Percentiles rank a stretch among this genome's conserved stretches.
phyloP scores from a whole-genome alignment of 305 asterid species.

The Fraxinus velutina region DNA sequence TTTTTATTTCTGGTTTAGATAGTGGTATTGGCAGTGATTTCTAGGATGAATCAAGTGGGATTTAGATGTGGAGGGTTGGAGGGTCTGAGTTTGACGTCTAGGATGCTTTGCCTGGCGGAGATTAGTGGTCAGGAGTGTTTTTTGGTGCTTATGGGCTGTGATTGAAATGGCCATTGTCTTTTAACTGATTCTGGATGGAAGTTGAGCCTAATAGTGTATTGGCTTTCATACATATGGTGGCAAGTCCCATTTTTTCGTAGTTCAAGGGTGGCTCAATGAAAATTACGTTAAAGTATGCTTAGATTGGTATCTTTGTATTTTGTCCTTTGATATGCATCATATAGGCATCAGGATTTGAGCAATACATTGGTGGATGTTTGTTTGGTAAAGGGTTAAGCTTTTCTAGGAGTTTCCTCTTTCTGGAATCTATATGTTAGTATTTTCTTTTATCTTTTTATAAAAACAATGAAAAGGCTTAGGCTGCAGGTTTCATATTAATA shows the following conservation, averaged over 20 bases:
- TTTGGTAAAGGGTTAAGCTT: not conserved
- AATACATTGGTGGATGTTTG: not conserved
- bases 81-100: not conserved
- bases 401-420: not conserved
- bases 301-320: not conserved
- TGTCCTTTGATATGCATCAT: not conserved
- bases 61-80: not conserved
- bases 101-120: not conserved
- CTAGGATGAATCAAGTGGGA: not conserved
- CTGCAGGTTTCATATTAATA: not conserved
- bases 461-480: not conserved
- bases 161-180: not conserved
- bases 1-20: not conserved
- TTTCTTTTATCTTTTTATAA: not conserved
- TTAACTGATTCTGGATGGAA: not conserved
- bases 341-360: not conserved
- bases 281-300: not conserved
- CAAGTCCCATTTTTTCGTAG: not conserved
- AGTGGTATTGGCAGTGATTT: not conserved
- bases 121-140: not conserved
- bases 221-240: not conserved
- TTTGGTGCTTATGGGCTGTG: not conserved
- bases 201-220: not conserved
- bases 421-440: not conserved
- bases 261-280: not conserved